Evolutionary conservation across 768 basidiomycete species (phyloP), one percentile per base, ranked within the genome.

Genomic region (Saitozyma podzolica): DNA sequence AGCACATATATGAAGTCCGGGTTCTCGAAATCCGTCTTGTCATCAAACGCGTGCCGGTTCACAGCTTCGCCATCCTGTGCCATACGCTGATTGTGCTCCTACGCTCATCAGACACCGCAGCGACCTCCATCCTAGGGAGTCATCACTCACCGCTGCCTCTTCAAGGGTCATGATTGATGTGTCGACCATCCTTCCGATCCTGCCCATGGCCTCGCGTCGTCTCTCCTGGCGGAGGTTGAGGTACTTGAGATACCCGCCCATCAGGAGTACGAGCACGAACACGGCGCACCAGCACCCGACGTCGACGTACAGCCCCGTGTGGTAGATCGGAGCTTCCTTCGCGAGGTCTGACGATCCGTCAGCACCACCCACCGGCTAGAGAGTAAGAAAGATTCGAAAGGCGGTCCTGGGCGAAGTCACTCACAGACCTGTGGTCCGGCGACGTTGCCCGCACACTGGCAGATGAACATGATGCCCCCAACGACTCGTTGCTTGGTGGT

Each of bases 221-320:
- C 62, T 66, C 5, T 78, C 79, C 54, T 83, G 82, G 47, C 76
- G 70, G 41, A 74, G 77, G 68, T 84, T 84, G 8, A 80, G 74
- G 51, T 69, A 77, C 3, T 72, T 65, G 37, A 84, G 79, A 62
- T 80, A 82, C 0, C 70, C 72, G 2, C 80, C 81, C 1, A 81
- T 83, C 39, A 81, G 41, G 11, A 82, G 65, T 20, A 80, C 80
- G 5, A 82, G 48, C 8, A 78, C 66, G 8, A 81, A 67, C 0
- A 82, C 71, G 2, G 77, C 29, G 70, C 62, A 70, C 20, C 81
- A 76, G 42, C 52, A 66, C 11, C 80, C 76, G 40, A 83, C 66
- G 61, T 82, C 76, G 17, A 80, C 75, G 40, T 78, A 72, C 6
- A 83, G 75, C 8, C 83, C 83, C 14, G 76, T 78, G 54, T 73